Conservation (phyloP, 1,284 basidiomycete genomes). For the Papiliotrema fonsecae region DNA sequence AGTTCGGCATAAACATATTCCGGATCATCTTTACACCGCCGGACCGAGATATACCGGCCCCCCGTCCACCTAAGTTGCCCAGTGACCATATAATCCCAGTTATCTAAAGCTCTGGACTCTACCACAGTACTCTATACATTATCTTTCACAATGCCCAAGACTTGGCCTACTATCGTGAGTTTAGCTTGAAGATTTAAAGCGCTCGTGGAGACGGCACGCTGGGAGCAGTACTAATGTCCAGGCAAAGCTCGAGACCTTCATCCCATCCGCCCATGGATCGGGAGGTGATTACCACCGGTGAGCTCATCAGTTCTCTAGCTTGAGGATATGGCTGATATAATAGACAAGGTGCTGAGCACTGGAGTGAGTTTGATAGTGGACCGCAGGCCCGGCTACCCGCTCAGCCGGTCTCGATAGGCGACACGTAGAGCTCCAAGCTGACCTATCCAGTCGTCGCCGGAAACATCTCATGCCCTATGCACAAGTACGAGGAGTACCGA, state of each 20-base stretch:
- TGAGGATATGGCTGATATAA: not conserved
- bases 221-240: conserved; percentile 10
- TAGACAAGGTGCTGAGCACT: conserved; percentile 40
- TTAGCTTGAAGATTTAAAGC: not conserved
- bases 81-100: not conserved
- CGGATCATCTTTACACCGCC: conserved; percentile 2
- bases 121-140: too few species aligned
- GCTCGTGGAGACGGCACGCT: not conserved
- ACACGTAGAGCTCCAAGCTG: too few species aligned
- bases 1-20: not conserved
- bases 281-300: conserved; percentile 55
- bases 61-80: not conserved
- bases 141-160: conserved; percentile 23
- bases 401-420: too few species aligned
- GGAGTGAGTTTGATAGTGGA: too few species aligned
- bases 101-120: too few species aligned
- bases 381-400: too few species aligned
- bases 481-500: conserved; percentile 52
- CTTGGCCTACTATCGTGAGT: conserved; percentile 43
- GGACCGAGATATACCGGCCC: not conserved
- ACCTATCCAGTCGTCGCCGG: conserved; percentile 43
- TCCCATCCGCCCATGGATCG: conserved; percentile 47
- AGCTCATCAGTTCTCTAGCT: conserved; percentile 3
- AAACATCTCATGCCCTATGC: conserved; percentile 51
- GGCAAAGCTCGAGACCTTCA: conserved; percentile 49